Evolutionary conservation across 1,139 yeast genomes (phyloP), one percentile per base, ranked within the genome.

Genomic region (Sugiyamaella grinbergsii): DNA sequence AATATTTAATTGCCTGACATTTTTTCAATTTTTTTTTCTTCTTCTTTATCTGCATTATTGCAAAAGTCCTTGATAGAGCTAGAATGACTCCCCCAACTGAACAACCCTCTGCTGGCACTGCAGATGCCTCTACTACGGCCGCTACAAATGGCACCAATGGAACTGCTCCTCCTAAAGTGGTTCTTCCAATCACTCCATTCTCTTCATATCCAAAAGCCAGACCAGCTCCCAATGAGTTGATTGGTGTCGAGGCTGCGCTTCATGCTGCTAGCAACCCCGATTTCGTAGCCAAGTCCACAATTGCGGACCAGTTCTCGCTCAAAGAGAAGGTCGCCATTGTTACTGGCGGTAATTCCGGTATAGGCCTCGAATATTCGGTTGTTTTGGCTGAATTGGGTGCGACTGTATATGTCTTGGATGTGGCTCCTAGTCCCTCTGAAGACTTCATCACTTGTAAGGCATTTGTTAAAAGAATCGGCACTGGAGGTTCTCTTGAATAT

Each of bases 301-400:
- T 64, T 37, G 47, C 41, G 26, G 47, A 52, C 18, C 66, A 65
- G 54, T 80, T 78, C 55, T 62, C 70, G 15, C 66, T 73, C 48
- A 62, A 60, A 48, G 73, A 69, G 24, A 67, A 63, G 50, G 73
- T 68, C 26, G 69, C 75, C 11, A 60, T 69, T 22, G 70, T 71
- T 26, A 72, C 75, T 2, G 76, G 76, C 6, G 74, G 72, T 19
- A 65, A 70, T 49, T 61, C 69, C 32, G 76, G 76, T 3, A 71
- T 72, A 44, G 76, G 76, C 6, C 58, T 65, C 18, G 67, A 64
- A 50, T 67, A 64, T 51, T 67, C 70, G 6, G 67, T 69, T 13
- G 68, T 68, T 1, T 65, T 66, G 39, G 74, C 74, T 36, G 74
- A 72, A 57, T 70, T 72, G 5, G 76, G 76, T 16, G 71, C 75